Evolutionary conservation across 495 filamentous ascomycete genomes (phyloP).

Genomic region (Xylaria curta): DNA sequence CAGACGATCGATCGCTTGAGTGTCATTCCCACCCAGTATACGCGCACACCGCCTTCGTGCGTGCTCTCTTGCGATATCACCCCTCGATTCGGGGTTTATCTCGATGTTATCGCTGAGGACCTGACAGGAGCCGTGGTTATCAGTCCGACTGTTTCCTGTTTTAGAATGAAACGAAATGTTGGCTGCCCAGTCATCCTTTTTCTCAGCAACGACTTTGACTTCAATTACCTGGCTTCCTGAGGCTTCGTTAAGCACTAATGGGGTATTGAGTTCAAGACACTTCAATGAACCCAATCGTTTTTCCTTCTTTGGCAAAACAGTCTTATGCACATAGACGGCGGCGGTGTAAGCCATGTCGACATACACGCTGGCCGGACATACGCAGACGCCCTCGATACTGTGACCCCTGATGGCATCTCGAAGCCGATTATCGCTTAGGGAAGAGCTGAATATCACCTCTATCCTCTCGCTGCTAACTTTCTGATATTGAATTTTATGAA

Average conservation of each 20-base stretch:
- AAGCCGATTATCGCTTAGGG: slow-evolving; percentile 59
- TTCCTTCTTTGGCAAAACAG: slow-evolving; percentile 50
- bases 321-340: slow-evolving; percentile 62
- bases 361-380: slow-evolving; percentile 59
- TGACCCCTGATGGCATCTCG: slow-evolving; percentile 64
- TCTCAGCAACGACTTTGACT: slow-evolving; percentile 29
- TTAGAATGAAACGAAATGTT: slow-evolving; percentile 20
- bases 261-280: slow-evolving; percentile 62
- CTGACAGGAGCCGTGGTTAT: slow-evolving; percentile 45
- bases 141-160: slow-evolving; percentile 24
- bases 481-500: slow-evolving; percentile 54
- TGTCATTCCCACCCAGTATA: slow-evolving; percentile 40
- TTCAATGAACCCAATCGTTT: slow-evolving; percentile 43
- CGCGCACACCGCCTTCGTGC: slow-evolving; percentile 42
- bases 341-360: slow-evolving; percentile 72
- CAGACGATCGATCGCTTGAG: slow-evolving; percentile 50
- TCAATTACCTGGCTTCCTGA: slow-evolving; percentile 41
- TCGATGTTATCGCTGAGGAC: slow-evolving; percentile 37
- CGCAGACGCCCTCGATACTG: slow-evolving; percentile 59
- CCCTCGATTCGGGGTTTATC: slow-evolving; percentile 36
- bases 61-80: slow-evolving; percentile 43
- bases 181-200: slow-evolving; percentile 24
- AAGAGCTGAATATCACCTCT: slow-evolving; percentile 60
- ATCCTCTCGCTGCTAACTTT: slow-evolving; percentile 47
- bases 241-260: slow-evolving; percentile 58